A percentile compares a stretch with the other conserved stretches of the same genome.
Evolutionary conservation across 2,329 filamentous ascomycete genomes (phyloP).

Genomic region (Lecanicillium sp.): DNA sequence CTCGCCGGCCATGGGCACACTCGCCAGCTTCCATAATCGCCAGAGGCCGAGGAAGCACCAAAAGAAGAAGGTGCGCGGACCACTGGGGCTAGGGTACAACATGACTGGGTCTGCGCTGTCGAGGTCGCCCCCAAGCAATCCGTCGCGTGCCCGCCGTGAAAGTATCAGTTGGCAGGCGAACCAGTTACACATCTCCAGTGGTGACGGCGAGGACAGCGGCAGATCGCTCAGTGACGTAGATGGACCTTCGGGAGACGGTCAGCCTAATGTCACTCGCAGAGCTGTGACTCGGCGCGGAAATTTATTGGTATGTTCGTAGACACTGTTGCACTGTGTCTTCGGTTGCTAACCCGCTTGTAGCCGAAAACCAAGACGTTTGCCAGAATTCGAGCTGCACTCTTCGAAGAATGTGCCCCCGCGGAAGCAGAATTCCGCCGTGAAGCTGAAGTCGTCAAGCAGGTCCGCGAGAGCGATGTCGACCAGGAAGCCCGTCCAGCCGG

Average conservation of each 20-base stretch:
- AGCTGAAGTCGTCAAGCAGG: slow-evolving; percentile 91
- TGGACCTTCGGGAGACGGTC: slow-evolving; percentile 46
- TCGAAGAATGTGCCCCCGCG: slow-evolving; percentile 81
- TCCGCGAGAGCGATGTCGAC: slow-evolving; percentile 79
- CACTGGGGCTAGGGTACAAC: slow-evolving; percentile 46
- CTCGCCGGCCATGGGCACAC: slow-evolving; percentile 36
- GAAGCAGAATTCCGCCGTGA: slow-evolving; percentile 87
- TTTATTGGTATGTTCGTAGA: slow-evolving; percentile 58
- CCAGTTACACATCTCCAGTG: slow-evolving; percentile 75
- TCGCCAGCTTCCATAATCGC: slow-evolving; percentile 78
- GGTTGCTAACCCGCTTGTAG: slow-evolving; percentile 35
- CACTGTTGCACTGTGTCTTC: not conserved
- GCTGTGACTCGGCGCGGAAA: slow-evolving; percentile 84
- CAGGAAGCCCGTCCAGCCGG: slow-evolving; percentile 40
- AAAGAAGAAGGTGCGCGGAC: slow-evolving; percentile 47
- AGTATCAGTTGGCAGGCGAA: slow-evolving; percentile 89
- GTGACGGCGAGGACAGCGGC: slow-evolving; percentile 56
- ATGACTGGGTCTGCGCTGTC: slow-evolving; percentile 45
- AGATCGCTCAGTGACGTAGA: slow-evolving; percentile 62
- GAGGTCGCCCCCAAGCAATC: slow-evolving; percentile 63
- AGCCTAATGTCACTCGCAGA: slow-evolving; percentile 72
- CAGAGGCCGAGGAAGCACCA: slow-evolving; percentile 65
- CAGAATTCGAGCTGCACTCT: slow-evolving; percentile 79
- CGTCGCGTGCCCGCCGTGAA: slow-evolving; percentile 61
- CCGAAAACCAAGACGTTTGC: slow-evolving; percentile 96